Percentiles rank a stretch among this genome's conserved stretches.
phyloP scores from a whole-genome alignment of 2,329 filamentous ascomycete genomes.

The Aspergillus versicolor region DNA sequence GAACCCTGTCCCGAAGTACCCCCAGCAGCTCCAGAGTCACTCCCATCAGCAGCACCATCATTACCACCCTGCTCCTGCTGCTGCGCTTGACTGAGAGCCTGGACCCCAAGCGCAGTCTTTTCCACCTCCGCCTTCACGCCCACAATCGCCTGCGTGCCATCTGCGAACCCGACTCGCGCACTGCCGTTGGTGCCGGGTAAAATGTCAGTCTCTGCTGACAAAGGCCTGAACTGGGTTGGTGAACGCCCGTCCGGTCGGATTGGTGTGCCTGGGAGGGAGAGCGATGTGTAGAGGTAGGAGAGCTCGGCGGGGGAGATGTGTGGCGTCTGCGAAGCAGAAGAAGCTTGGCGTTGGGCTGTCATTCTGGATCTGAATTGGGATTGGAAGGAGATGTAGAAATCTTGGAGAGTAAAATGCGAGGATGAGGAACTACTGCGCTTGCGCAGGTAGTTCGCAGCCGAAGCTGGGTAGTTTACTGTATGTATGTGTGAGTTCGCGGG shows the following conservation, averaged over 20 bases:
- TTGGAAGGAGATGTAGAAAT: no score
- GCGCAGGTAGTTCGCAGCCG: no score
- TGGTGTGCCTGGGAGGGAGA: constrained; percentile 69
- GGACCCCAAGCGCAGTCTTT: constrained; percentile 53
- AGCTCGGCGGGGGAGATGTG: constrained; percentile 94
- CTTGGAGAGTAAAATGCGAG: no score
- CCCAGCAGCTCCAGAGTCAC: constrained; percentile 20
- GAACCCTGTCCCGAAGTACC: constrained; percentile 51
- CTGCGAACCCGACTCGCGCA: constrained; percentile 88
- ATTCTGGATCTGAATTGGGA: constrained; percentile 41
- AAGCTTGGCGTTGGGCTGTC: constrained; percentile 63
- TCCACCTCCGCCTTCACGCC: constrained; percentile 95
- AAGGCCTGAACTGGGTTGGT: constrained; percentile 82
- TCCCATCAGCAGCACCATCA: constrained; percentile 22
- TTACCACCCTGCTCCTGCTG: constrained; percentile 24
- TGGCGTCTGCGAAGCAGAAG: constrained; percentile 45
- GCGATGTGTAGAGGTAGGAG: constrained; percentile 87
- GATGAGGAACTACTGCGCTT: no score
- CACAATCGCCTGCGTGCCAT: constrained; percentile 93
- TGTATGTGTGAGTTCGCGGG: background rate
- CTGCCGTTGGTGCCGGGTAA: constrained; percentile 88
- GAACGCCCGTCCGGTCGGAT: constrained; percentile 85
- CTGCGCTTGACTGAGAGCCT: constrained; percentile 39
- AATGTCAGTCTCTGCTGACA: constrained; percentile 86
- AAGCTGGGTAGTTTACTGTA: background rate